These are phyloP conservation scores for Stromatinia cepivora DNA, from an alignment of 2,329 filamentous ascomycete genomes.

Conservation along the genomic window DNA sequence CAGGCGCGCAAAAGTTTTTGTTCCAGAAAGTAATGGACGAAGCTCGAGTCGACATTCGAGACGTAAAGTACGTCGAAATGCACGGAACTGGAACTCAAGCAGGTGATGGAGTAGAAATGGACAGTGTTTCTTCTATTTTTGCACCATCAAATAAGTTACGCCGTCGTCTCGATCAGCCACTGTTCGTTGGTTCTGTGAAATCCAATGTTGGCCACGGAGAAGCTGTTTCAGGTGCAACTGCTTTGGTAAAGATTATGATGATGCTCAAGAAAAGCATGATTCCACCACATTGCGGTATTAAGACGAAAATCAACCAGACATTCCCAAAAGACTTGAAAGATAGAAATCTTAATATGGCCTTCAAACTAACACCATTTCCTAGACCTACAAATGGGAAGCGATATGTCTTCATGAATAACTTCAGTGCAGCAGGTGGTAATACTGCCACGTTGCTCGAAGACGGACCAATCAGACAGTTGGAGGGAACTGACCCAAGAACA, in stretches of 20 bases:
- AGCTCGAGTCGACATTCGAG: conserved; percentile 21
- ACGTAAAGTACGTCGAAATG: conserved; percentile 28
- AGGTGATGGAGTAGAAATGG: conserved; percentile 26
- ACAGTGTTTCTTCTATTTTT: conserved; percentile 22
- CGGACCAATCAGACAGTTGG: conserved; percentile 24
- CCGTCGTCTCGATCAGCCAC: conserved; percentile 25
- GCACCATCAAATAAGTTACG: conserved; percentile 32
- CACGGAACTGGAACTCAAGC: conserved; percentile 26
- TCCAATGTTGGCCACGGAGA: conserved; percentile 25
- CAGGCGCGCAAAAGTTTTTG: conserved; percentile 23
- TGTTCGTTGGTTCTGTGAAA: conserved; percentile 24
- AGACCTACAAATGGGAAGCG: conserved; percentile 44
- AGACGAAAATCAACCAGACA: conserved; percentile 38
- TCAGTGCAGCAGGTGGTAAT: conserved; percentile 41
- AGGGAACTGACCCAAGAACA: conserved; percentile 14
- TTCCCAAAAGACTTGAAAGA: conserved; percentile 42
- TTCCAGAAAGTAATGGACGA: conserved; percentile 25
- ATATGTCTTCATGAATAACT: conserved; percentile 50
- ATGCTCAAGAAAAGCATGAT: conserved; percentile 36
- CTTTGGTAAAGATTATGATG: conserved; percentile 38
- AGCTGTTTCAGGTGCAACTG: conserved; percentile 32
- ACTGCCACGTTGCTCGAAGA: conserved; percentile 32
- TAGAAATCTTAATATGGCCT: conserved; percentile 33
- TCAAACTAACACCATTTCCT: conserved; percentile 28
- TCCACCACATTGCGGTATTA: conserved; percentile 36